Base-by-base conservation (phyloP, 2,329 filamentous ascomycete species). In the Scedosporium boydii region DNA sequence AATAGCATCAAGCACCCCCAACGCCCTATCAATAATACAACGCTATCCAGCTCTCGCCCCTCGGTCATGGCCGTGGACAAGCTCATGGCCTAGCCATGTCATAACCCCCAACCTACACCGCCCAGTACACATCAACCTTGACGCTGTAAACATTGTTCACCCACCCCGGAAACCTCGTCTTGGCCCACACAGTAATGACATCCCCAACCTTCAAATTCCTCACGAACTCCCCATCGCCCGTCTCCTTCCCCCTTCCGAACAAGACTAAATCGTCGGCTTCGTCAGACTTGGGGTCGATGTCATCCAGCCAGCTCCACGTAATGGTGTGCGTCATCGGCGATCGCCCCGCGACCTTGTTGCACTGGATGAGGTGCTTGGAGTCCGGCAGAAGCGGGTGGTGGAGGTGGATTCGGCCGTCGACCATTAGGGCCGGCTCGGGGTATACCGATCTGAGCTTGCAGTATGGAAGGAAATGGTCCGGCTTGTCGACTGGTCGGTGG, bases 181-280 rank as follows among this genome's bases (percentile, higher is more conserved):
- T 85, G 0, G 74, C 84, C 85, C 85, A 87, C 1, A 87, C 68
- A 0, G 84, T 87, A 10, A 87, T 72, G 18, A 85, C 78, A 66
- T 88, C 85, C 1, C 85, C 85, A n/a, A 84, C 66, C 66, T 77
- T 79, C 66, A 88, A 68, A 56, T 72, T 75, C 16, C 80, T 78
- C 41, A 88, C 79, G 69, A 85, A 87, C 44, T 78, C 72, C 1
- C 80, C 0, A 82, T 83, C 3, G 68, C 77, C 21, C 68, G 69
- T 1, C 85, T 85, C 0, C 84, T 76, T 0, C 85, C 85, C 1
- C 69, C 23, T 1, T 72, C 67, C 0, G 70, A 53, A 53, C 48
- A 53, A 26, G 5, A 21, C 70, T 1, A 84, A 70, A 2, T 69
- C 69, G 18, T 74, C 68, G 0, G 70, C 77, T 2, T 70, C 77